phyloP scores from a whole-genome alignment of 176 grass and related monocot species.

The Phyllostachys edulis region DNA sequence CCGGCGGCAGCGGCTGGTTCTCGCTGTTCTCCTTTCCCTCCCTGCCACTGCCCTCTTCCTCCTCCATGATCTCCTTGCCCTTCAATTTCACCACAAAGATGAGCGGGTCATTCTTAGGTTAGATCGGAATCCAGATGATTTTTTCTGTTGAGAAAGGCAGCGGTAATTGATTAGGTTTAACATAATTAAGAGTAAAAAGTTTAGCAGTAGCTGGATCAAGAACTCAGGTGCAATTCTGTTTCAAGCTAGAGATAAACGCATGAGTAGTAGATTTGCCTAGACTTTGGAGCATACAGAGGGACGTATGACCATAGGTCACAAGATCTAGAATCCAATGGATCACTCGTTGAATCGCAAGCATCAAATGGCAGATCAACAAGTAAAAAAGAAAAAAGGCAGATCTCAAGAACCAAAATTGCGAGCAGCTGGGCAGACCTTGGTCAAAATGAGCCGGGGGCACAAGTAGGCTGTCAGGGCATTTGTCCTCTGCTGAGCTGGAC shows the following conservation, averaged over 20 bases:
- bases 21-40: background rate
- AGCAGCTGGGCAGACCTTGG: background rate
- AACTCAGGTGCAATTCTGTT: background rate
- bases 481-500: too few relatives aligned
- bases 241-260: background rate
- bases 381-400: background rate
- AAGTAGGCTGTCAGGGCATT: too few relatives aligned
- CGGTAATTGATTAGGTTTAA: too few relatives aligned
- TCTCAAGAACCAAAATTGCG: background rate
- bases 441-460: too few relatives aligned
- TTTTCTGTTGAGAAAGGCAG: too few relatives aligned
- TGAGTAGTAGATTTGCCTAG: background rate
- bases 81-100: background rate
- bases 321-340: background rate
- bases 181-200: background rate
- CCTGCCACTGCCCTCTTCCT: background rate
- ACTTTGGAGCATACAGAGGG: background rate
- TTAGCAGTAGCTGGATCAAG: background rate
- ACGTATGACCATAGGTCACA: background rate
- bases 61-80: background rate
- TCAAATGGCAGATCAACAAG: background rate
- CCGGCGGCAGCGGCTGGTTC: background rate
- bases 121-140: background rate
- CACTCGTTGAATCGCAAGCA: background rate
- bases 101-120: background rate